These are phyloP conservation scores for Salix viminalis DNA, from an alignment of 345 rosid genomes.

Conservation along the genomic window DNA sequence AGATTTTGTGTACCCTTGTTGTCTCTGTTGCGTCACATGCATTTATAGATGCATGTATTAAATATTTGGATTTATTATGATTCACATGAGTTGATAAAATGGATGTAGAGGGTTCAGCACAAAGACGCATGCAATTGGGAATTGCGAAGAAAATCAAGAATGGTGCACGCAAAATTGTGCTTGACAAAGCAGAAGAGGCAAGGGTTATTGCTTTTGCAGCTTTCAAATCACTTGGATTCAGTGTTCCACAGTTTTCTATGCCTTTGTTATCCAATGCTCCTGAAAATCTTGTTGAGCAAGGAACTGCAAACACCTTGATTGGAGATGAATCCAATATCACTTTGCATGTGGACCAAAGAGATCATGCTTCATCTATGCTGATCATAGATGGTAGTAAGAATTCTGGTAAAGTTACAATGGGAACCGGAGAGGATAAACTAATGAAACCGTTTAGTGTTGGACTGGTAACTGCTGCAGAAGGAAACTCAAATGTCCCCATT, in stretches of 20 bases:
- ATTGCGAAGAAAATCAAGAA: constrained; percentile 91
- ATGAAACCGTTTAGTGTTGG: constrained; percentile 28
- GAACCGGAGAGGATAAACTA: constrained; percentile 35
- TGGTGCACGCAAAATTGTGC: constrained; percentile 92
- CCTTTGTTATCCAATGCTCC: constrained; percentile 36
- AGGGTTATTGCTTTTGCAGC: constrained; percentile 86
- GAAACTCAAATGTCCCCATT: constrained; percentile 25
- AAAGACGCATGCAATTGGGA: constrained; percentile 71
- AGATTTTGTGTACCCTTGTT: neutral
- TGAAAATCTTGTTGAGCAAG: constrained; percentile 32
- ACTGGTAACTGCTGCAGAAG: constrained; percentile 36
- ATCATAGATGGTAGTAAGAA: constrained; percentile 30
- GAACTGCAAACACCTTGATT: constrained; percentile 25
- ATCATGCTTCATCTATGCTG: constrained; percentile 28
- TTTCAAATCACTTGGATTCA: constrained; percentile 80
- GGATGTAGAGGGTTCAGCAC: constrained; percentile 57
- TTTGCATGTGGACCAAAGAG: constrained; percentile 26
- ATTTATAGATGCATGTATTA: neutral
- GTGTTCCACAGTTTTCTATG: constrained; percentile 58
- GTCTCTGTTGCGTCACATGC: neutral
- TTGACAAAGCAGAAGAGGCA: constrained; percentile 98
- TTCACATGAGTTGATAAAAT: constrained; percentile 14
- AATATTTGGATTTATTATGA: neutral
- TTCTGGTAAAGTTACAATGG: constrained; percentile 23
- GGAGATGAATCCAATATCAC: constrained; percentile 28